Evolutionary conservation across 192 early-diverging fungal genomes (phyloP).

Genomic region (Backusella sp.): DNA sequence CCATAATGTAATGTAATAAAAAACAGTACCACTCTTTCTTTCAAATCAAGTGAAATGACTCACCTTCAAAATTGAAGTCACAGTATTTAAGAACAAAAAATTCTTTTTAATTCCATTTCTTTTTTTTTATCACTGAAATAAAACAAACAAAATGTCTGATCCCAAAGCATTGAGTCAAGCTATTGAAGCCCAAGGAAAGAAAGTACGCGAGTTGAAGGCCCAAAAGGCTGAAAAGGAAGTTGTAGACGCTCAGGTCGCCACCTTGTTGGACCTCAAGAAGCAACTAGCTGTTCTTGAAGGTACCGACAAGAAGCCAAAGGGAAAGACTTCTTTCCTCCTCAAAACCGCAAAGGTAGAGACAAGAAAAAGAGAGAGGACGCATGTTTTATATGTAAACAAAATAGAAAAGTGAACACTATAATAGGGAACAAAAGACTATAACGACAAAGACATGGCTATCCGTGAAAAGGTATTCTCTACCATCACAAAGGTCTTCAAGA

Average conservation of each 20-base stretch:
- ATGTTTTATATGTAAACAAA: background rate
- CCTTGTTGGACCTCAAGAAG: slow-evolving; percentile 61
- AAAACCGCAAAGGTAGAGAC: slow-evolving; percentile 75
- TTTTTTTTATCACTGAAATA: background rate
- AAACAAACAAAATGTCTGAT: slow-evolving; percentile 29
- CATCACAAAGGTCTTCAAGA: slow-evolving; percentile 87
- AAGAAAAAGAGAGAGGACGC: background rate
- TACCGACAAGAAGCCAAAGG: slow-evolving; percentile 34
- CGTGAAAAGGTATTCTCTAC: slow-evolving; percentile 89
- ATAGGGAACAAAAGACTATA: slow-evolving; percentile 94
- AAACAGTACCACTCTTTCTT: background rate
- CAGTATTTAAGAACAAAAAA: background rate
- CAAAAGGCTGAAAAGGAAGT: slow-evolving; percentile 54
- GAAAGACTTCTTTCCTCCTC: slow-evolving; percentile 55
- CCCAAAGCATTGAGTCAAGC: slow-evolving; percentile 21
- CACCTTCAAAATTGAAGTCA: background rate
- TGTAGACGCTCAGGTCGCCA: slow-evolving; percentile 58
- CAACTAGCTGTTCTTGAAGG: slow-evolving; percentile 46
- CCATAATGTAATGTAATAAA: too few species aligned
- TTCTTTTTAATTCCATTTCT: background rate
- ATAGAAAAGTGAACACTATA: background rate
- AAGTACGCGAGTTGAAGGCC: slow-evolving; percentile 61
- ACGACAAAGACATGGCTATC: slow-evolving; percentile 96
- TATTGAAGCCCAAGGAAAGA: slow-evolving; percentile 59
- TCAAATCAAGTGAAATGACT: background rate